These are phyloP conservation scores for Heliamphora ciliata DNA, from an alignment of 179 eudicot species.

Conservation along the genomic window DNA sequence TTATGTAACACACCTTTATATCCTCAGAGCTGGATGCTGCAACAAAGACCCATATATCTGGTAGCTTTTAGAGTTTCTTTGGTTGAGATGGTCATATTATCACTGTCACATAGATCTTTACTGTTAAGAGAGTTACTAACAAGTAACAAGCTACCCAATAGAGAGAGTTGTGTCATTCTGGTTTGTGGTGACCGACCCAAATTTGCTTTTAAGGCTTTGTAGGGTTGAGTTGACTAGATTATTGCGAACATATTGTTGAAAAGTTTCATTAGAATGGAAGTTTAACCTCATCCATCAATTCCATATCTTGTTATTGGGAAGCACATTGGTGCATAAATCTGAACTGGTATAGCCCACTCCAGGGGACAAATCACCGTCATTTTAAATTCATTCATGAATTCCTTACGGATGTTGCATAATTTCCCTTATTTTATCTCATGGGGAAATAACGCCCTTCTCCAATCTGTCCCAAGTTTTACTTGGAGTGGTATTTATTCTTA, in stretches of 20 bases:
- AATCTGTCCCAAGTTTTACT: not conserved
- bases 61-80: not conserved
- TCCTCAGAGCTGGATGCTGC: not conserved
- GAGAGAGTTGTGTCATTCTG: not conserved
- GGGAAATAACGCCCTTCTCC: not conserved
- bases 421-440: too few species aligned
- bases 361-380: not conserved
- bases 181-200: not conserved
- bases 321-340: not conserved
- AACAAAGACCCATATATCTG: not conserved
- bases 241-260: not conserved
- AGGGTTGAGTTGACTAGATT: not conserved
- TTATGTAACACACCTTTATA: too few species aligned
- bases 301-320: too few species aligned
- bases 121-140: not conserved
- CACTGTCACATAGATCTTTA: not conserved
- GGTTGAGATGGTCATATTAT: not conserved
- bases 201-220: not conserved
- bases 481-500: not conserved
- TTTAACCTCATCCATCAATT: not conserved
- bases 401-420: not conserved
- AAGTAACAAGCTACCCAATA: not conserved
- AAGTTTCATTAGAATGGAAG: not conserved
- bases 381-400: not conserved
- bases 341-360: not conserved